A percentile compares a stretch with the other conserved stretches of the same genome.
Conservation (phyloP, 306 rosid genomes). For the Quercus dentata region DNA sequence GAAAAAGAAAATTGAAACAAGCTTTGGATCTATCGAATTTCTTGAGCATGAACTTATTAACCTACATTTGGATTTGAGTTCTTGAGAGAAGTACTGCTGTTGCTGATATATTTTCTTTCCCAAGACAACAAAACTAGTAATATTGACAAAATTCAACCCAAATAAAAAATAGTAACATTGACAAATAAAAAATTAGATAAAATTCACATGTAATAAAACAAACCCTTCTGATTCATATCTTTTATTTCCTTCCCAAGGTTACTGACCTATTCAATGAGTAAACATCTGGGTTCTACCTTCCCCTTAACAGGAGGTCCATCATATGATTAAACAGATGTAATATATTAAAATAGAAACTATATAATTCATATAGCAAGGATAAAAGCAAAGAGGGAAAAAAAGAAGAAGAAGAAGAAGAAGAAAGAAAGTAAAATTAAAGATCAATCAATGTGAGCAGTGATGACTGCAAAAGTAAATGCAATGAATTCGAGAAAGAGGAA, state of each 20-base stretch:
- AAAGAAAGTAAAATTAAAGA: background rate
- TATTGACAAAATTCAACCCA: background rate
- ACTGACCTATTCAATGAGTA: slow-evolving; percentile 13
- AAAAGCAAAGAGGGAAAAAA: background rate
- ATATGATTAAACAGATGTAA: slow-evolving; percentile 1
- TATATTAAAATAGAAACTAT: background rate
- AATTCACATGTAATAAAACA: background rate
- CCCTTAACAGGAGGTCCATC: slow-evolving; percentile 6
- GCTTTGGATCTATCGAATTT: slow-evolving; percentile 35
- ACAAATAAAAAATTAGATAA: background rate
- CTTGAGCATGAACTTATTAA: slow-evolving; percentile 18
- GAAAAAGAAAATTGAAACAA: slow-evolving; percentile 20
- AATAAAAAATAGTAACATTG: background rate
- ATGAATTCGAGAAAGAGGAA: slow-evolving; percentile 13
- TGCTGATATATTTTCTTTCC: slow-evolving; percentile 7
- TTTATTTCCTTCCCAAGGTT: slow-evolving; percentile 34
- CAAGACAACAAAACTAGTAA: slow-evolving; percentile 6
- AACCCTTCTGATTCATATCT: slow-evolving; percentile 2
- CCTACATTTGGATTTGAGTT: slow-evolving; percentile 25
- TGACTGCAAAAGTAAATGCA: slow-evolving; percentile 33
- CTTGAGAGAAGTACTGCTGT: slow-evolving; percentile 5
- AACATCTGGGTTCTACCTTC: slow-evolving; percentile 26
- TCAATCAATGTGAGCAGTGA: slow-evolving; percentile 9
- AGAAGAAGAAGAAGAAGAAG: no score
- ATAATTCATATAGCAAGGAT: background rate